Conservation (phyloP, 129 eudicot genomes). For the Centella asiatica region DNA sequence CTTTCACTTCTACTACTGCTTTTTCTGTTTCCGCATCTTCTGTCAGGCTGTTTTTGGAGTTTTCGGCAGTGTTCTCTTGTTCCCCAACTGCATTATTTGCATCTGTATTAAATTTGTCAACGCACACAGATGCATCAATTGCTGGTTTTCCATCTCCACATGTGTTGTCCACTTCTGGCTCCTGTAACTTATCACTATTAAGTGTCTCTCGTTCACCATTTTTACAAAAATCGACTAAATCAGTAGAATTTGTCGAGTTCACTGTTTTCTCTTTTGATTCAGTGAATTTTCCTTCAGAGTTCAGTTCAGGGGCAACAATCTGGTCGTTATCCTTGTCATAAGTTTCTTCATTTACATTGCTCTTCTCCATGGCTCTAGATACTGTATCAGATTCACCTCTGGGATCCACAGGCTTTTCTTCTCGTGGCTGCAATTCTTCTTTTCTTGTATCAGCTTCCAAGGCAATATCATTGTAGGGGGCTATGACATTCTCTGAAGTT, state of each 20-base stretch:
- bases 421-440: background rate
- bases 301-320: background rate
- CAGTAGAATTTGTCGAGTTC: background rate
- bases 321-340: background rate
- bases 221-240: background rate
- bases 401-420: background rate
- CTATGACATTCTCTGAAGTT: background rate
- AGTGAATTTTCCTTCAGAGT: background rate
- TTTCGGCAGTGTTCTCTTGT: background rate
- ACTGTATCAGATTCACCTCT: background rate
- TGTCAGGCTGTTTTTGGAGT: background rate
- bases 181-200: background rate
- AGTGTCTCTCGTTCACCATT: background rate
- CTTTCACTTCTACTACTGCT: background rate
- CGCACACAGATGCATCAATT: constrained; percentile 1
- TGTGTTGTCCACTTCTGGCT: background rate
- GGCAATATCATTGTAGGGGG: background rate
- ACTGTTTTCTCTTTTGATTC: background rate
- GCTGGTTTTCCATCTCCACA: background rate
- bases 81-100: background rate
- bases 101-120: background rate
- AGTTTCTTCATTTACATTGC: constrained; percentile 1
- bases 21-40: constrained; percentile 2
- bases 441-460: background rate
- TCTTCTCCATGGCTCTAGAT: background rate